Evolutionary conservation across 2,329 filamentous ascomycete species (phyloP).

Genomic region (Sphaerulina vaccinii): DNA sequence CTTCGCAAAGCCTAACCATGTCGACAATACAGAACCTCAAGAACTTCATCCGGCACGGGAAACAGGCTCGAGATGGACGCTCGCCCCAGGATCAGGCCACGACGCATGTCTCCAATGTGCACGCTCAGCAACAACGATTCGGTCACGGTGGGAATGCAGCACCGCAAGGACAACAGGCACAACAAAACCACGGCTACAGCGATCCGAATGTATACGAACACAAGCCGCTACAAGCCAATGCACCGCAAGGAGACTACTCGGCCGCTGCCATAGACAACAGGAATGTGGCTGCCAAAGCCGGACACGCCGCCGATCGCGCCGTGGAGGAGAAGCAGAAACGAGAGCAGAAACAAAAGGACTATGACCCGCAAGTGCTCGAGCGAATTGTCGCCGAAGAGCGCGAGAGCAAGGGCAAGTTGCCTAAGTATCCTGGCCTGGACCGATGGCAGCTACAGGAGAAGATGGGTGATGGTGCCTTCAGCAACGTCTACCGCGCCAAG

Average conservation of each 20-base stretch:
- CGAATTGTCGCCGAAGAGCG: conserved; percentile 90
- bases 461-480: conserved; percentile 99
- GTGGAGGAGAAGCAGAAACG: conserved; percentile 62
- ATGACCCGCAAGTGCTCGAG: conserved; percentile 68
- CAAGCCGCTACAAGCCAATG: conserved; percentile 51
- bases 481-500: conserved; percentile 90
- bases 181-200: conserved; percentile 51
- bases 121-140: conserved; percentile 61
- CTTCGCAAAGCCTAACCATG: conserved; percentile 45
- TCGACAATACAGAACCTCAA: conserved; percentile 90
- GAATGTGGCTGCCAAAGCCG: conserved; percentile 68
- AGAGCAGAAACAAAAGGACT: conserved; percentile 46
- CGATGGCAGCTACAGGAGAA: conserved; percentile 87
- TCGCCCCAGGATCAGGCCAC: conserved; percentile 60
- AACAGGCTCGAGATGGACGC: conserved; percentile 76
- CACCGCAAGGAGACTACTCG: conserved; percentile 59
- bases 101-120: conserved; percentile 62
- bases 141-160: conserved; percentile 47
- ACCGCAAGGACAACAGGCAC: conserved; percentile 29
- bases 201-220: conserved; percentile 63
- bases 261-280: conserved; percentile 60
- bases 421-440: conserved; percentile 79
- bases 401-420: conserved; percentile 79
- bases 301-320: conserved; percentile 62
- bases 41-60: conserved; percentile 97